Conservation (phyloP, 169 alveolate species). For the Plasmodium reichenowi region DNA sequence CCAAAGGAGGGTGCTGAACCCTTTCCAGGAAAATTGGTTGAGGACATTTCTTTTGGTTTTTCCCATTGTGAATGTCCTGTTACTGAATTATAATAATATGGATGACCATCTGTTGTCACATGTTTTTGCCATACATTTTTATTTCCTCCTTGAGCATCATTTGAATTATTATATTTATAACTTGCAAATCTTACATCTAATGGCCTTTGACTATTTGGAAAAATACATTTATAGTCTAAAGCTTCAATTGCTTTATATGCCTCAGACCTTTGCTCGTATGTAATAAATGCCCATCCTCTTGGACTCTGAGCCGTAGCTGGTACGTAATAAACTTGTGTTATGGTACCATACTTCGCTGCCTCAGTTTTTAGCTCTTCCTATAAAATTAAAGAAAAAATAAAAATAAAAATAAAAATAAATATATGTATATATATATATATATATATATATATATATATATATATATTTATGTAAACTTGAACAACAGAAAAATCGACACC, state of each 20-base stretch:
- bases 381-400: no score
- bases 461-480: background rate
- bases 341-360: constrained; percentile 79
- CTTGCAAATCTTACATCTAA: constrained; percentile 70
- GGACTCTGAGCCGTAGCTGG: constrained; percentile 80
- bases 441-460: background rate
- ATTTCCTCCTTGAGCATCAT: constrained; percentile 61
- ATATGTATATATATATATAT: background rate
- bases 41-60: constrained; percentile 86
- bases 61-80: constrained; percentile 93
- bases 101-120: constrained; percentile 89
- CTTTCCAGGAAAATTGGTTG: constrained; percentile 12
- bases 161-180: constrained; percentile 33
- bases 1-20: constrained; percentile 84
- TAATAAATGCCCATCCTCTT: constrained; percentile 86
- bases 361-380: constrained; percentile 79
- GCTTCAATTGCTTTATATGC: constrained; percentile 82
- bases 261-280: constrained; percentile 75
- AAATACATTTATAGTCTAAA: constrained; percentile 78
- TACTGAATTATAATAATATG: constrained; percentile 86
- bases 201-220: constrained; percentile 78
- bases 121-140: constrained; percentile 88
- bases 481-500: background rate
- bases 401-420: background rate
- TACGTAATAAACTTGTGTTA: constrained; percentile 81